Percentiles rank a stretch among this genome's conserved stretches.
These are phyloP conservation scores for Cyclanthera cordifolia DNA, from an alignment of 306 rosid genomes.

Conservation along the genomic window DNA sequence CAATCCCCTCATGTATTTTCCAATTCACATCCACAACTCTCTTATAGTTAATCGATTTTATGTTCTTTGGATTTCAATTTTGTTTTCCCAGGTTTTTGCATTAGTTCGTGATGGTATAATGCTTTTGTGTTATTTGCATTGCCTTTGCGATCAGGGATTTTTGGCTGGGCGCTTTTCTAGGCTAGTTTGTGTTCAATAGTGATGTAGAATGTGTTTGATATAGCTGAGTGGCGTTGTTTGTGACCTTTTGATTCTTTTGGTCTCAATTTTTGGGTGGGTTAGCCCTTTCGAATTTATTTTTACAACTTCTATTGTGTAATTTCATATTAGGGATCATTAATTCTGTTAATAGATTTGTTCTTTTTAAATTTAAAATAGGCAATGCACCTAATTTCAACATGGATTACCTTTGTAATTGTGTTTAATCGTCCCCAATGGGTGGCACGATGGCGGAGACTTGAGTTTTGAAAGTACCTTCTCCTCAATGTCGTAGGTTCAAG, in stretches of 20 bases:
- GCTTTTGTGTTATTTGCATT: background rate
- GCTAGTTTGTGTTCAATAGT: background rate
- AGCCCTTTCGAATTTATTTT: background rate
- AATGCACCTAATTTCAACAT: background rate
- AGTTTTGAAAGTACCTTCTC: no score
- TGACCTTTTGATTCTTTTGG: background rate
- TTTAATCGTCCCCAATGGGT: no score
- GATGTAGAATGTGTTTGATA: background rate
- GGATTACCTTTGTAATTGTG: background rate
- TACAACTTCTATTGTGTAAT: background rate
- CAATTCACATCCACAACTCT: background rate
- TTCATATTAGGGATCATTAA: background rate
- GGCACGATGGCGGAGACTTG: no score
- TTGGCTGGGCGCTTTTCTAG: background rate
- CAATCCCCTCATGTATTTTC: conserved; percentile 61
- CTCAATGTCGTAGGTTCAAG: no score
- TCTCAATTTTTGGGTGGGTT: background rate
- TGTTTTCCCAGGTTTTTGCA: background rate
- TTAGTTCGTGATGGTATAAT: background rate
- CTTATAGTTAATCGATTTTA: background rate
- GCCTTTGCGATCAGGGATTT: background rate
- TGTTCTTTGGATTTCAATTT: background rate
- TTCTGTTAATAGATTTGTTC: background rate
- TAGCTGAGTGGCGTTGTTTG: background rate
- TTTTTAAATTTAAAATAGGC: background rate